Conservation (phyloP, 2,329 filamentous ascomycete species). For the Bipolaris gigantea region DNA sequence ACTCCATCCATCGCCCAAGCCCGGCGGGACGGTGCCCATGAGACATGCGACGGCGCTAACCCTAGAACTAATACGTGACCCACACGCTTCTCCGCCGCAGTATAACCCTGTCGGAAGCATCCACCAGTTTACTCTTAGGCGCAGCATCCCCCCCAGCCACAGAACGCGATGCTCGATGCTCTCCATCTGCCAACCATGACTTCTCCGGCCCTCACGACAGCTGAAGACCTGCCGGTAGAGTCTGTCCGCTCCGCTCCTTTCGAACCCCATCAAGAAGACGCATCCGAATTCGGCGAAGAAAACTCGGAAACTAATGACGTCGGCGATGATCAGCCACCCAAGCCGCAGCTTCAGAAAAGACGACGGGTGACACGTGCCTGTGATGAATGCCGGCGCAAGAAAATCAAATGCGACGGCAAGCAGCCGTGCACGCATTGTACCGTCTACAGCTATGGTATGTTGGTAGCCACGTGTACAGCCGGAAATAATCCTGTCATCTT, state of each 20-base stretch:
- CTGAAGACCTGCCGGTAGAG: constrained; percentile 37
- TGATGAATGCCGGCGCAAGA: constrained; percentile 50
- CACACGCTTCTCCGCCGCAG: constrained; percentile 33
- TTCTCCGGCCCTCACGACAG: constrained; percentile 37
- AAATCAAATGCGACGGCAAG: constrained; percentile 59
- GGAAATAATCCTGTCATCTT: neutral
- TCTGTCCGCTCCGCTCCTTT: constrained; percentile 30
- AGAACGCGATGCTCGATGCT: constrained; percentile 22
- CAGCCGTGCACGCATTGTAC: constrained; percentile 82
- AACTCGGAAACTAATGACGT: constrained; percentile 39
- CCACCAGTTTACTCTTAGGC: constrained; percentile 37
- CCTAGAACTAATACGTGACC: constrained; percentile 37
- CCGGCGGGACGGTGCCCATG: constrained; percentile 29
- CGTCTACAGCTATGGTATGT: constrained; percentile 91
- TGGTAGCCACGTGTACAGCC: neutral
- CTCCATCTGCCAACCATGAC: constrained; percentile 41
- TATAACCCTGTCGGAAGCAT: constrained; percentile 28
- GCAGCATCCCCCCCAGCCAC: constrained; percentile 35
- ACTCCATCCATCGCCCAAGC: constrained; percentile 31
- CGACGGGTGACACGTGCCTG: constrained; percentile 51
- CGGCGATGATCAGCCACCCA: constrained; percentile 39
- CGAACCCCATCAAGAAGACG: constrained; percentile 36
- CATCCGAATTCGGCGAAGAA: constrained; percentile 36
- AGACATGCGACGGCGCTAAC: constrained; percentile 30
- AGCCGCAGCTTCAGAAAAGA: constrained; percentile 46